Percentiles rank a stretch among this genome's conserved stretches.
Evolutionary conservation across 768 basidiomycete genomes (phyloP).

Genomic region (Austroboletus eburneus): DNA sequence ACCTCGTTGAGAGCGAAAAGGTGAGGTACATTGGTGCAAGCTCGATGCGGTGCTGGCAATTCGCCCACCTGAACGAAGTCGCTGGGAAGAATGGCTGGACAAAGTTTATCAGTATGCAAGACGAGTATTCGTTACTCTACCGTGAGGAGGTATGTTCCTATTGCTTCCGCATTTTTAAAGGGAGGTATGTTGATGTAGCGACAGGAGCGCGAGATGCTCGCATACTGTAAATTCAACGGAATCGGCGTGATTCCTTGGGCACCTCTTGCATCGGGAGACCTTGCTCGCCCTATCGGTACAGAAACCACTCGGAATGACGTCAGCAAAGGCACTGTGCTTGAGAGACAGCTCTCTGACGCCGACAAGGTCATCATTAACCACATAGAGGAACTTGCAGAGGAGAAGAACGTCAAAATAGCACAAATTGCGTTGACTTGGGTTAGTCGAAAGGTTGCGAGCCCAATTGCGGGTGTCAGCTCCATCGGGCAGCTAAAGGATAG

Average conservation of each 20-base stretch:
- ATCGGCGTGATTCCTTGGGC: constrained; percentile 53
- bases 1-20: constrained; percentile 42
- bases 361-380: constrained; percentile 36
- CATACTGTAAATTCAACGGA: constrained; percentile 45
- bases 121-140: constrained; percentile 49
- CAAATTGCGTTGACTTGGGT: constrained; percentile 46
- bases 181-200: background rate
- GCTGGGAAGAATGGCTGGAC: constrained; percentile 45
- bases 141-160: constrained; percentile 40
- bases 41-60: constrained; percentile 44
- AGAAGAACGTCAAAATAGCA: constrained; percentile 39
- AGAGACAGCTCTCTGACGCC: constrained; percentile 23
- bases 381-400: constrained; percentile 39
- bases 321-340: constrained; percentile 19
- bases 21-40: constrained; percentile 49
- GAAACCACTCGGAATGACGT: constrained; percentile 19
- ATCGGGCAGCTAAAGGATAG: constrained; percentile 29
- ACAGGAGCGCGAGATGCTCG: constrained; percentile 44
- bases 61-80: constrained; percentile 40
- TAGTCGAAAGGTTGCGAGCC: constrained; percentile 37
- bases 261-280: constrained; percentile 38
- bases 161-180: background rate
- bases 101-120: constrained; percentile 52
- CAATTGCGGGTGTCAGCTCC: constrained; percentile 41
- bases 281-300: constrained; percentile 34